Base-by-base conservation (phyloP, 441 rosid genomes). In the Gossypium davidsonii region DNA sequence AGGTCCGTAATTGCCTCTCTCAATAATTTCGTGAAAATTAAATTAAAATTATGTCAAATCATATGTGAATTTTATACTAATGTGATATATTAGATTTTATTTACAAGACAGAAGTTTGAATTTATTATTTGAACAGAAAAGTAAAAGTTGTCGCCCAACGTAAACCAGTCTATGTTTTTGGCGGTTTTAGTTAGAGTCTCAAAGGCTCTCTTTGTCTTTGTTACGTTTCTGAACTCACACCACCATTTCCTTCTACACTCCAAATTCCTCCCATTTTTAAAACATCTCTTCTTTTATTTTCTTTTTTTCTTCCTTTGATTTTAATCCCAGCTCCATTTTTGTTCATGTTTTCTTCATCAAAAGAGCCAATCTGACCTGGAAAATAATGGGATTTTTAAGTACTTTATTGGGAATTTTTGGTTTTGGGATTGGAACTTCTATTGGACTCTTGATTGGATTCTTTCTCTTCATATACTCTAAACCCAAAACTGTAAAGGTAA, bases 341-440 rank as follows among this genome's bases (percentile, higher is more conserved):
- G 15, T 42, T 21, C 34, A 2, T 67, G 57, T 48, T 23, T n/a
- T 8, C 15, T 67, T 23, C 1, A 14, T 39, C 2, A 6, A 14
- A 65, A 66, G 25, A n/a, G 4, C 37, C 23, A 14, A 67, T 52
- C 57, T 14, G 12, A 23, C 7, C 4, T 25, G 37, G 12, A 9
- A 20, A 12, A 4, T 73, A 34, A 86, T 88, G 91, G 91, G 91
- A 11, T 79, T 87, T 44, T 61, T 87, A 23, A 74, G 81, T 57
- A 76, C 84, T 79, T 18, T 85, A 9, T 55, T 87, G 77, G 91
- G 88, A 6, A 18, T 84, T 62, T 11, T 83, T 74, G 90, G 92
- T 55, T 88, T 85, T 80, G 83, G 79, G 18, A 75, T 85, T 57
- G 92, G 89, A 67, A 67, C 84, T 67, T 81, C 85, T 18, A 3